Evolutionary conservation across 139 green algal genomes (phyloP).

Genomic region (Yamagishiella unicocca): DNA sequence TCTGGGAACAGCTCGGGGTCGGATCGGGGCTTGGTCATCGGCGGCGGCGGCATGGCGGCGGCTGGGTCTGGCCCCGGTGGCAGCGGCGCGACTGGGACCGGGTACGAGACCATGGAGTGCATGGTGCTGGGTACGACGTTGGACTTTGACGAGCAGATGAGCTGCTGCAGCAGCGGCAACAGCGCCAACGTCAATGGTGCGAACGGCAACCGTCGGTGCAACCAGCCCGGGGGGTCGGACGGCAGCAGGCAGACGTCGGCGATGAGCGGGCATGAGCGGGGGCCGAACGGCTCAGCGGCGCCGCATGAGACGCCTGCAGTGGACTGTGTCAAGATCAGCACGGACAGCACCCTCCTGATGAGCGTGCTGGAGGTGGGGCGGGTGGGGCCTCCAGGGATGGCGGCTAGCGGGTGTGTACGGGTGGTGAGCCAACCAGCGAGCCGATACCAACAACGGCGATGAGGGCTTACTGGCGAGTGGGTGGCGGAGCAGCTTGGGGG

Average conservation of each 20-base stretch:
- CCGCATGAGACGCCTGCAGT: not conserved
- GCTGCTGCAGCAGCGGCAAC: slow-evolving; percentile 4
- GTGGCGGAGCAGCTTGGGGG: too few species aligned
- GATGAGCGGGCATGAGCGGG: not conserved
- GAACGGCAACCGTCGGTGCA: not conserved
- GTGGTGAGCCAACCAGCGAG: too few species aligned
- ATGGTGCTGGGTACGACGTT: slow-evolving; percentile 24
- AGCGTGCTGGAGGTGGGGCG: slow-evolving; percentile 51
- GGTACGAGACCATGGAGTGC: slow-evolving; percentile 26
- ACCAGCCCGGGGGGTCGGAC: too few species aligned
- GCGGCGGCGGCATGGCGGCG: not conserved
- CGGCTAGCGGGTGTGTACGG: too few species aligned
- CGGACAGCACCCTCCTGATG: slow-evolving; percentile 54
- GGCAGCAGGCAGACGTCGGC: not conserved
- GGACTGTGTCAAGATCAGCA: slow-evolving; percentile 39
- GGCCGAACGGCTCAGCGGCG: not conserved
- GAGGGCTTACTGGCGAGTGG: too few species aligned
- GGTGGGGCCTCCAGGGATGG: too few species aligned
- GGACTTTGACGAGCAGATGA: not conserved
- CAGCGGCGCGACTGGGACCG: not conserved
- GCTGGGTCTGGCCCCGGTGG: not conserved
- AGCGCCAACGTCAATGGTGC: not conserved
- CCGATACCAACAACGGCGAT: too few species aligned
- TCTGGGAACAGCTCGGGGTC: slow-evolving; percentile 1
- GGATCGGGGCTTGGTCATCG: not conserved